Evolutionary conservation across 176 grass and related monocot species (phyloP).

Genomic region (Oryza officinalis): DNA sequence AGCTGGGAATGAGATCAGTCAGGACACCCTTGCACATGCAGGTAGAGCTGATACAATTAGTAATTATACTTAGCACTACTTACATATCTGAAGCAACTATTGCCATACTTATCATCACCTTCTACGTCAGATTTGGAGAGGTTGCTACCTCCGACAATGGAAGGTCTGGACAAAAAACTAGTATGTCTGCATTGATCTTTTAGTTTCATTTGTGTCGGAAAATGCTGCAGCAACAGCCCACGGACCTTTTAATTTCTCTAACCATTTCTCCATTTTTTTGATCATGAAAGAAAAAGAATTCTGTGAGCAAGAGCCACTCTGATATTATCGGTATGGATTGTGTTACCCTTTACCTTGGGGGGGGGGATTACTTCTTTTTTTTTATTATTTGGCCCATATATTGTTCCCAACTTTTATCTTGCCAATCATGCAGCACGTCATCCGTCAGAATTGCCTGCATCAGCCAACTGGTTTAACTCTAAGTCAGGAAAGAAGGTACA

Average conservation of each 20-base stretch:
- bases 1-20: slow-evolving; percentile 66
- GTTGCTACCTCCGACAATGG: slow-evolving; percentile 67
- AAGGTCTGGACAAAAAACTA: slow-evolving; percentile 82
- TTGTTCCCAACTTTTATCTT: slow-evolving; percentile 22
- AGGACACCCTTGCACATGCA: slow-evolving; percentile 59
- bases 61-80: background rate
- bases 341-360: background rate
- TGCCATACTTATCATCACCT: background rate
- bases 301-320: slow-evolving; percentile 46
- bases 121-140: slow-evolving; percentile 66
- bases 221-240: background rate
- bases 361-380: background rate
- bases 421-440: slow-evolving; percentile 36
- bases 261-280: background rate
- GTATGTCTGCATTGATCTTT: slow-evolving; percentile 51
- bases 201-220: background rate
- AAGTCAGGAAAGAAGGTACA: slow-evolving; percentile 82
- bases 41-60: slow-evolving; percentile 29
- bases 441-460: slow-evolving; percentile 37
- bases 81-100: background rate
- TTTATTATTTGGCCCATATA: background rate
- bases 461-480: slow-evolving; percentile 81
- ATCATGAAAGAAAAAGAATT: slow-evolving; percentile 55
- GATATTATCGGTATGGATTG: slow-evolving; percentile 53
- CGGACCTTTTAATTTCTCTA: background rate